phyloP scores from a whole-genome alignment of 148 eudicot genomes.

The Fagopyrum esculentum region DNA sequence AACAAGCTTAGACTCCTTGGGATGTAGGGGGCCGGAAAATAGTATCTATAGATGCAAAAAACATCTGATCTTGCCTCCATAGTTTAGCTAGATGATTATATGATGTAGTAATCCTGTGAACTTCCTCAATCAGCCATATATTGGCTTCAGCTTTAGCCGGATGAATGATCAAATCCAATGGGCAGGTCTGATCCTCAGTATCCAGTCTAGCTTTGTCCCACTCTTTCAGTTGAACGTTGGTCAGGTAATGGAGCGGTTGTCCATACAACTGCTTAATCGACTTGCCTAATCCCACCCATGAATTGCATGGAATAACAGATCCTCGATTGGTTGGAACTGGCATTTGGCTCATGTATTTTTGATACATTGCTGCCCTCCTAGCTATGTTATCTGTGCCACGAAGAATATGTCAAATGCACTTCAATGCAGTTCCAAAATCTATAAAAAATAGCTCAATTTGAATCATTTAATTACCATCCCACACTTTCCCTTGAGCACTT shows the following conservation, averaged over 20 bases:
- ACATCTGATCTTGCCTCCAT: conserved; percentile 49
- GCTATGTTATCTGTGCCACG: conserved; percentile 29
- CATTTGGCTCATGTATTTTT: conserved; percentile 64
- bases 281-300: conserved; percentile 60
- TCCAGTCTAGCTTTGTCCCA: conserved; percentile 64
- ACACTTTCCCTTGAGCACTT: neutral
- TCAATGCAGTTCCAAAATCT: neutral
- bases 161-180: conserved; percentile 54
- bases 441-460: neutral
- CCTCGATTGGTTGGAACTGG: conserved; percentile 56
- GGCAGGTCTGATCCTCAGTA: conserved; percentile 29
- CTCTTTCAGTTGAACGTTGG: conserved; percentile 35
- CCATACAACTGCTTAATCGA: conserved; percentile 59
- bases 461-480: neutral
- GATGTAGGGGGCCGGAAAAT: conserved; percentile 27
- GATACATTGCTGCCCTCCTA: conserved; percentile 60
- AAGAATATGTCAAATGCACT: neutral
- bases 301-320: conserved; percentile 53
- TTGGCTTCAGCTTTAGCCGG: conserved; percentile 70
- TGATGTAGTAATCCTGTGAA: conserved; percentile 57
- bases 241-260: conserved; percentile 35
- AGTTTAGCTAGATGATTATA: conserved; percentile 43
- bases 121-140: conserved; percentile 74
- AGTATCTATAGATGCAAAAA: conserved; percentile 46
- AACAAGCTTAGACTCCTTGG: neutral